phyloP scores from a whole-genome alignment of 805 yeast genomes.

The Candida mattraensis region DNA sequence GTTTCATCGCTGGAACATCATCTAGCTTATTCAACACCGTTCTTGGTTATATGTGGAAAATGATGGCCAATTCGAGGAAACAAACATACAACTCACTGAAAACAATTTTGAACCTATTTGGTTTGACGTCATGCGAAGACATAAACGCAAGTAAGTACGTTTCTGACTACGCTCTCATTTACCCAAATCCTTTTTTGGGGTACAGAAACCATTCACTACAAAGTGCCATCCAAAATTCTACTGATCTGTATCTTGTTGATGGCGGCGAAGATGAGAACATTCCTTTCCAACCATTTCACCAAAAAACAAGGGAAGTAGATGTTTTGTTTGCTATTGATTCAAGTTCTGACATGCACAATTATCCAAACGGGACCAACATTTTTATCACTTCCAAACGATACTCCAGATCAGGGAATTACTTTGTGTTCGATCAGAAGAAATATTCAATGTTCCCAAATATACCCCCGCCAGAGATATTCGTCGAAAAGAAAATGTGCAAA shows the following conservation, averaged over 20 bases:
- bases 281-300: slow-evolving; percentile 46
- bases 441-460: slow-evolving; percentile 36
- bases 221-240: slow-evolving; percentile 23
- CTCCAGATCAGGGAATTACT: slow-evolving; percentile 7
- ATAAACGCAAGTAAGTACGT: slow-evolving; percentile 32
- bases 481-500: slow-evolving; percentile 21
- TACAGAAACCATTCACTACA: slow-evolving; percentile 8
- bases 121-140: slow-evolving; percentile 38
- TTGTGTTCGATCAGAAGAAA: slow-evolving; percentile 9
- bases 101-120: slow-evolving; percentile 42
- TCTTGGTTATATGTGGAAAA: slow-evolving; percentile 47
- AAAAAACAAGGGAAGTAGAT: slow-evolving; percentile 37
- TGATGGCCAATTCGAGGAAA: slow-evolving; percentile 31
- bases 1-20: slow-evolving; percentile 62
- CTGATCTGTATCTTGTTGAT: slow-evolving; percentile 31
- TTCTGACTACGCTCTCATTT: slow-evolving; percentile 58
- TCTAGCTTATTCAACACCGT: slow-evolving; percentile 61
- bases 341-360: slow-evolving; percentile 52
- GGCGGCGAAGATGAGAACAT: slow-evolving; percentile 53
- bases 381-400: slow-evolving; percentile 38
- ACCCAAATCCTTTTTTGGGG: slow-evolving; percentile 62
- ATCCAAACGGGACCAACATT: slow-evolving; percentile 60
- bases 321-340: slow-evolving; percentile 42
- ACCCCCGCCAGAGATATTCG: slow-evolving; percentile 33
- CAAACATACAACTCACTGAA: slow-evolving; percentile 36